A percentile compares a stretch with the other conserved stretches of the same genome.
Conservation (phyloP, 768 basidiomycete species). For the Gloeostereum incarnatum region DNA sequence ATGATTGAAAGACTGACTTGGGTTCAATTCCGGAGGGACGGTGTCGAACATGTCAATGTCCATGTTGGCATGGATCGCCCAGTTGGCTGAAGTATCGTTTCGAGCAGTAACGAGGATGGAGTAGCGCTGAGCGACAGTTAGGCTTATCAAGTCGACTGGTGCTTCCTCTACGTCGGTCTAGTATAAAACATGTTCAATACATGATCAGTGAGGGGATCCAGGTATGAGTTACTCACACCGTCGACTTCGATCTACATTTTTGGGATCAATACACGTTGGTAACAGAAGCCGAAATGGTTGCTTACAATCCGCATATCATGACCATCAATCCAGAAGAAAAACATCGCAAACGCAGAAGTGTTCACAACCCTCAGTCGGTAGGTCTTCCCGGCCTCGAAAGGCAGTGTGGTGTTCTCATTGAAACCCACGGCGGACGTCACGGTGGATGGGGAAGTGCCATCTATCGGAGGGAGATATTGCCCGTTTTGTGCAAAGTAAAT, state of each 20-base stretch:
- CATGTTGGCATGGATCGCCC: slow-evolving; percentile 87
- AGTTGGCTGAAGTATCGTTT: slow-evolving; percentile 80
- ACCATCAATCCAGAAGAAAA: slow-evolving; percentile 87
- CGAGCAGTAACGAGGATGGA: slow-evolving; percentile 87
- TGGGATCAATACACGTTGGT: not conserved
- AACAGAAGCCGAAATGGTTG: not conserved
- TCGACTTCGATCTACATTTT: slow-evolving; percentile 57
- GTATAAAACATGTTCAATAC: slow-evolving; percentile 1
- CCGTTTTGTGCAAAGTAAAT: slow-evolving; percentile 79
- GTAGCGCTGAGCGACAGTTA: slow-evolving; percentile 89
- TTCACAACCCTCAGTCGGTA: slow-evolving; percentile 88
- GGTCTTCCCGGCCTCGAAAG: slow-evolving; percentile 75
- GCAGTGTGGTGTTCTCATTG: slow-evolving; percentile 80
- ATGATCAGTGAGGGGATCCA: not conserved
- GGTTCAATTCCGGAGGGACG: slow-evolving; percentile 59
- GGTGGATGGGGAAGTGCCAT: slow-evolving; percentile 38
- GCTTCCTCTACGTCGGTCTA: slow-evolving; percentile 73
- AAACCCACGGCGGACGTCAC: slow-evolving; percentile 61
- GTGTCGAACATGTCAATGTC: slow-evolving; percentile 85
- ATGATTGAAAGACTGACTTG: slow-evolving; percentile 41
- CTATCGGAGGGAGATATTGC: slow-evolving; percentile 54
- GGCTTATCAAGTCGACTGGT: slow-evolving; percentile 57
- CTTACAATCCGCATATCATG: slow-evolving; percentile 62
- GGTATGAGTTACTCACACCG: slow-evolving; percentile 33
- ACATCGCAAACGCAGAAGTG: slow-evolving; percentile 61